Evolutionary conservation across 805 yeast genomes (phyloP), one percentile per base, ranked within the genome.

Genomic region (Starmera caribaea): DNA sequence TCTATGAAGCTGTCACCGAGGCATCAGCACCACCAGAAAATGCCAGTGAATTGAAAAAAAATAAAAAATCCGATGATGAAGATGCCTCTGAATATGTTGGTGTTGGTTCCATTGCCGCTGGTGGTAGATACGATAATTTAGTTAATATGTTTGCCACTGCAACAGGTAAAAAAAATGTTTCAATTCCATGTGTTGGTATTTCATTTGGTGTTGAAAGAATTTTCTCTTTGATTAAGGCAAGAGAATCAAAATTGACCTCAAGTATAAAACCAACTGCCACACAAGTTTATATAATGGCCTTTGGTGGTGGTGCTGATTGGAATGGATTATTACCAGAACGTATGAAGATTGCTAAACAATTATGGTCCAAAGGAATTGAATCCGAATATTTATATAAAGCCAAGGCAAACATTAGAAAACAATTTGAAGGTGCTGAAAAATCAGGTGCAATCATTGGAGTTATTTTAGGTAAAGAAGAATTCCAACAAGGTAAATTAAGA

Each of bases 261-360:
- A 72, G 50, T 42, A 70, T 89, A 41, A 77, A 92, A 51, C 78
- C 97, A 30, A 73, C 89, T 26, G 79, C 90, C 31, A 94, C 98
- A 15, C 95, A 92, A 61, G 97, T 86, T 12, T 92, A 71, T 56
- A 81, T 92, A 37, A 89, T 92, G 96, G 97, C 98, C 1, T 89
- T 92, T 56, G 98, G 98, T 49, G 97, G 97, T 54, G 98, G 97
- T 54, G 84, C 84, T 52, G 94, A 82, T 45, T 89, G 97, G 97
- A 78, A 71, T 44, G 98, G 97, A 7, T 87, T 85, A 66, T 67
- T 92, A 54, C 75, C 79, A 42, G 97, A 92, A 66, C 81, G 98
- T 68, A 88, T 92, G 96, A 53, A 72, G 27, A 74, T 92, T 36
- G 78, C 96, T 39, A 81, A 86, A 54, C 61, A 69, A 51, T 72